Evolutionary conservation across 116 monocot species (phyloP).

Genomic region (Zostera marina): DNA sequence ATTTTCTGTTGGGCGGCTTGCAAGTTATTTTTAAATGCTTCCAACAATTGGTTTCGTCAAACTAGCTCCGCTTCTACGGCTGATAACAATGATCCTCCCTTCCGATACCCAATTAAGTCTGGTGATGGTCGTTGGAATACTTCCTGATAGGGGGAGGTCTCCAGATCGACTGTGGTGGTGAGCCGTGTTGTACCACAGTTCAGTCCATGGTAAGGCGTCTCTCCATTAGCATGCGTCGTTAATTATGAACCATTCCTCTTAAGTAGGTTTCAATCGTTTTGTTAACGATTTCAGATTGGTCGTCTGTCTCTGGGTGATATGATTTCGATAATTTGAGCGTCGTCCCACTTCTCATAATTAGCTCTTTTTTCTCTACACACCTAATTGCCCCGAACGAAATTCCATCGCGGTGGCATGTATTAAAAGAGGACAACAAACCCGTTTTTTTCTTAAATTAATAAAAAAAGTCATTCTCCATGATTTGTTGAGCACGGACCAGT

Average conservation of each 20-base stretch:
- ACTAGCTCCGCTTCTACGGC: background rate
- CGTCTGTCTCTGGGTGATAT: constrained; percentile 7
- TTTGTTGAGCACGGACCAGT: no score
- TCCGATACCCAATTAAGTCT: background rate
- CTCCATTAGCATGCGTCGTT: no score
- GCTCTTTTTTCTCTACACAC: no score
- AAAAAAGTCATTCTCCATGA: no score
- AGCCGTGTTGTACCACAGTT: background rate
- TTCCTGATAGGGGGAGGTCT: background rate
- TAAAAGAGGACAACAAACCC: no score
- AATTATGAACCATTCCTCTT: no score
- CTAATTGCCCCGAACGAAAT: no score
- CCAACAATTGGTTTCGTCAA: background rate
- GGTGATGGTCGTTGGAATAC: background rate
- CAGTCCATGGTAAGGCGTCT: no score
- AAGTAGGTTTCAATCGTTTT: no score
- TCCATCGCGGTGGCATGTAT: no score
- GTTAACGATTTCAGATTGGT: background rate
- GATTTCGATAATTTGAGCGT: no score
- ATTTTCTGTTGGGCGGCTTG: background rate
- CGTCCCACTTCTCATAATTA: background rate
- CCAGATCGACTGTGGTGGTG: background rate
- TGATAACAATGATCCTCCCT: background rate
- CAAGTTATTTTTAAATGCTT: background rate
- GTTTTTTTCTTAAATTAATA: no score